phyloP scores from a whole-genome alignment of 2,329 filamentous ascomycete genomes.

The Colletotrichum tropicale region DNA sequence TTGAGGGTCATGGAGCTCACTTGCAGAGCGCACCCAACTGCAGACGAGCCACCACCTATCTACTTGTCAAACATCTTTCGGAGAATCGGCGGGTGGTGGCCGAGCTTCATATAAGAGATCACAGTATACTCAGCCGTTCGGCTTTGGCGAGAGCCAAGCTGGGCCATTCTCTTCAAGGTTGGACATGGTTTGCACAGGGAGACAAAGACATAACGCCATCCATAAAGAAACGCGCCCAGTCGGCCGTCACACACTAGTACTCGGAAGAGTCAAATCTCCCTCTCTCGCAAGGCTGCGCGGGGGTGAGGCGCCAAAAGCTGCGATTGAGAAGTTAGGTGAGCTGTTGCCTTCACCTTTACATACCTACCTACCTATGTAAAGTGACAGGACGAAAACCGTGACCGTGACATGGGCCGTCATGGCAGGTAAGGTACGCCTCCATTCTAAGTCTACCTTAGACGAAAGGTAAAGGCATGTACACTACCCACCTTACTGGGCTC shows the following conservation, averaged over 20 bases:
- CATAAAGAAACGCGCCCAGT: background rate
- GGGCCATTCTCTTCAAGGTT: background rate
- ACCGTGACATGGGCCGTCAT: background rate
- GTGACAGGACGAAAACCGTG: background rate
- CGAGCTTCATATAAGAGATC: background rate
- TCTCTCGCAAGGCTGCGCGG: background rate
- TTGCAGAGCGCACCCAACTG: background rate
- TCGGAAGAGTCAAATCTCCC: background rate
- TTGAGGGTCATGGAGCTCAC: background rate
- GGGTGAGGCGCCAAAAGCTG: background rate
- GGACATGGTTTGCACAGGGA: background rate
- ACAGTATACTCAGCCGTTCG: background rate
- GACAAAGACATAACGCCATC: background rate
- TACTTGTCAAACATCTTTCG: background rate
- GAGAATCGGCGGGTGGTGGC: background rate
- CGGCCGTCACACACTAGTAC: background rate
- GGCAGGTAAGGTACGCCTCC: background rate
- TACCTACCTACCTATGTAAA: no score
- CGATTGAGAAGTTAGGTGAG: background rate
- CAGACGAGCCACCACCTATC: background rate
- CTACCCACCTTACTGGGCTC: background rate
- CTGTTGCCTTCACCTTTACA: background rate
- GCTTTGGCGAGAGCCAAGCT: background rate
- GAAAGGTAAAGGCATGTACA: background rate
- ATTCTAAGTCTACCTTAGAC: background rate